Evolutionary conservation across 768 basidiomycete species (phyloP).

Genomic region (Suillus lakei): DNA sequence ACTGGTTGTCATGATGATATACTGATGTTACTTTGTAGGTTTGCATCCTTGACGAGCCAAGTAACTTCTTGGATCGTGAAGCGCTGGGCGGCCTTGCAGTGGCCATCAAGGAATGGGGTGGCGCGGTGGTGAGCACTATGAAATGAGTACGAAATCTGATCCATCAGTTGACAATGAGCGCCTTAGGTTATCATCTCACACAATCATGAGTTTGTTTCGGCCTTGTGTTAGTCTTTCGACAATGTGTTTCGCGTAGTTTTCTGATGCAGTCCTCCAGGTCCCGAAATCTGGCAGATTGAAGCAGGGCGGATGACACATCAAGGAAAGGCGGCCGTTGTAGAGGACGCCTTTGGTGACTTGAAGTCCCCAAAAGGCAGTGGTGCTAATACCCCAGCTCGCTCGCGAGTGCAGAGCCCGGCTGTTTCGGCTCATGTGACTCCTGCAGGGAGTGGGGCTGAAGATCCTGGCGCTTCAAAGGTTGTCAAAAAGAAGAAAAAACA

Average conservation of each 20-base stretch:
- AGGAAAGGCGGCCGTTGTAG: constrained; percentile 85
- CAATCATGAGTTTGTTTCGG: constrained; percentile 86
- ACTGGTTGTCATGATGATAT: constrained; percentile 7
- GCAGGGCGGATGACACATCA: constrained; percentile 83
- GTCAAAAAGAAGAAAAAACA: constrained; percentile 87
- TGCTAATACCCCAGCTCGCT: constrained; percentile 70
- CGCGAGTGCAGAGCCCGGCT: constrained; percentile 70
- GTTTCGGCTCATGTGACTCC: constrained; percentile 78
- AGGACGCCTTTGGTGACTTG: constrained; percentile 78
- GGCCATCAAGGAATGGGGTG: constrained; percentile 94
- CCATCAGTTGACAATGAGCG: constrained; percentile 20
- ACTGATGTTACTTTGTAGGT: constrained; percentile 43
- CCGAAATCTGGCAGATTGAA: constrained; percentile 96
- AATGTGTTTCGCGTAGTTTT: constrained; percentile 11
- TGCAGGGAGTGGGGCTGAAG: constrained; percentile 79
- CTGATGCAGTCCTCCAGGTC: constrained; percentile 50
- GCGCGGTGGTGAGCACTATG: constrained; percentile 70
- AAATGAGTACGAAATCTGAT: constrained; percentile 17
- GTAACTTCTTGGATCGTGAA: constrained; percentile 97
- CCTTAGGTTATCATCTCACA: constrained; percentile 92
- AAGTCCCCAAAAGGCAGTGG: constrained; percentile 76
- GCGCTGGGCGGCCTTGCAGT: constrained; percentile 93
- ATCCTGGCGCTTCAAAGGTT: constrained; percentile 45
- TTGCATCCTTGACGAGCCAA: constrained; percentile 87
- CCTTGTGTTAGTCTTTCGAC: constrained; percentile 64